Base-by-base conservation (phyloP, 2,329 filamentous ascomycete species). In the Botrytis paeoniae region DNA sequence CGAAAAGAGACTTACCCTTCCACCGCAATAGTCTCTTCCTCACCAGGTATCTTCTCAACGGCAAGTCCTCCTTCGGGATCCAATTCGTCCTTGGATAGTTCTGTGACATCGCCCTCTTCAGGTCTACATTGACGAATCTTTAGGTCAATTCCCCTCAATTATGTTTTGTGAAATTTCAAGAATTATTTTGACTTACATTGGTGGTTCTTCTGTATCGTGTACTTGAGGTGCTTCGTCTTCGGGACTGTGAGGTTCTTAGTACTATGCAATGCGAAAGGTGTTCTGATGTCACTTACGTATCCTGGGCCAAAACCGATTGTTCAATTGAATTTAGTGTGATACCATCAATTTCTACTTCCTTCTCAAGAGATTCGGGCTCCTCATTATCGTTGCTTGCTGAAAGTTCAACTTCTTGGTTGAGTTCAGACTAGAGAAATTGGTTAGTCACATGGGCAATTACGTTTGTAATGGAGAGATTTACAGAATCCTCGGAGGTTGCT, bases 21-120 rank as follows among this genome's bases (percentile, higher is more conserved):
- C 51, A 41, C 37, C 51, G n/a, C 65, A 69, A 32, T 3, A 69
- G 39, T 37, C 65, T 69, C 18, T 57, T 69, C 18, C 61, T 71
- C 43, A 37, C n/a, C 18, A 45, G 35, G 12, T 70, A 70, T 16
- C 39, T 70, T 39, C 60, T 71, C n/a, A 37, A 12, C 16, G 43
- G 7, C 22, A 66, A 25, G 14, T 2, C 3, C 22, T 22, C 43
- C 16, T 54, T 57, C 61, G 9, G 20, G 10, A 35, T 57, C 60
- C 10, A 20, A 22, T 18, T 39, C 20, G 22, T 57, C 59, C 18
- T 66, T 41, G 16, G 45, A n/a, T 1, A 18, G 35, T n/a, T 71
- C 70, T 29, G 32, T 1, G 41, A 51, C 22, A 20, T 16, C 29
- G 12, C 43, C 22, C 2, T 45, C 22, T 37, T 20, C 54, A 5